Percentiles rank a stretch among this genome's conserved stretches.
phyloP scores from a whole-genome alignment of 352 stramenopile species.

The Phytophthora nicotianae region DNA sequence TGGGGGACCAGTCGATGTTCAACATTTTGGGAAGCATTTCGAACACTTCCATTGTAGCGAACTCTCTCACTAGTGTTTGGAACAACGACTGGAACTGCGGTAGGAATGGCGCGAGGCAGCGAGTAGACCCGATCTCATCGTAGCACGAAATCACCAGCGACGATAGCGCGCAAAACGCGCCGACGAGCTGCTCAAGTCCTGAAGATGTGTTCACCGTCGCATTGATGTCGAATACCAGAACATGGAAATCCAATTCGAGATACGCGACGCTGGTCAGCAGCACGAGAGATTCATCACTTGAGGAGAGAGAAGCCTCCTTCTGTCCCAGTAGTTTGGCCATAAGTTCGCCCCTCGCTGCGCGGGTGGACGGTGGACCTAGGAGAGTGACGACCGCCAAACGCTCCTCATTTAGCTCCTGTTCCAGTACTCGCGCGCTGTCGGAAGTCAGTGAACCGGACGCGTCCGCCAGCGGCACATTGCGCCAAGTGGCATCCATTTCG shows the following conservation, averaged over 20 bases:
- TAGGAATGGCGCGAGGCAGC: conserved; percentile 30
- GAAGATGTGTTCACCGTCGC: neutral
- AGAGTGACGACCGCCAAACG: conserved; percentile 56
- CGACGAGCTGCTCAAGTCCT: conserved; percentile 34
- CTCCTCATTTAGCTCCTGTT: conserved; percentile 52
- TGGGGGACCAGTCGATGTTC: conserved; percentile 53
- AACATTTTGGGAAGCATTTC: conserved; percentile 65
- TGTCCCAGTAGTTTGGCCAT: conserved; percentile 33
- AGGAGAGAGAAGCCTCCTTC: neutral
- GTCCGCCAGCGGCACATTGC: conserved; percentile 44
- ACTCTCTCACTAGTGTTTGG: conserved; percentile 49
- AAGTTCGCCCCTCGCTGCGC: conserved; percentile 33
- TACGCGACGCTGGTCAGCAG: conserved; percentile 50
- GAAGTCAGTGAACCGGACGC: conserved; percentile 40
- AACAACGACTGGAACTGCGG: conserved; percentile 53
- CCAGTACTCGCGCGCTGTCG: conserved; percentile 42
- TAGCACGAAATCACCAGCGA: conserved; percentile 65
- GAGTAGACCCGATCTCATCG: conserved; percentile 33
- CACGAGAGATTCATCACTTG: conserved; percentile 29
- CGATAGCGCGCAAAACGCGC: conserved; percentile 60
- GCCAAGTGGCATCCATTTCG: conserved; percentile 55
- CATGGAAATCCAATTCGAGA: conserved; percentile 53
- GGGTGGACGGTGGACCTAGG: conserved; percentile 42
- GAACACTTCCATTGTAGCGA: conserved; percentile 54
- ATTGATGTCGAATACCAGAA: conserved; percentile 60